Percentiles rank a stretch among this genome's conserved stretches.
Conservation (phyloP, 148 eudicot species). For the Silene conica region DNA sequence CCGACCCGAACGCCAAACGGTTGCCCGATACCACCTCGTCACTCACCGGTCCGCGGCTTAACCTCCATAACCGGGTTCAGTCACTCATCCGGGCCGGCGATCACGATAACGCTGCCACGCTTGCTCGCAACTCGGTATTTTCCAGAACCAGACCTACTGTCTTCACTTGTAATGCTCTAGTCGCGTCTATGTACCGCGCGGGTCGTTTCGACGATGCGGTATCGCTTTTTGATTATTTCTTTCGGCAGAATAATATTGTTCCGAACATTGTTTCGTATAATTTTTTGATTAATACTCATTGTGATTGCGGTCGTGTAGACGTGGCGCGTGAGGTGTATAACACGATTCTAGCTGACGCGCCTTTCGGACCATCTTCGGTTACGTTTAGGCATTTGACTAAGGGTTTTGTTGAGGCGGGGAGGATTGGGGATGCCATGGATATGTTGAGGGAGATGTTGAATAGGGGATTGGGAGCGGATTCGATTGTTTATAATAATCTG, state of each 20-base stretch:
- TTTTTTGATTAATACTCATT: conserved; percentile 43
- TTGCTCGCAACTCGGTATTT: conserved; percentile 70
- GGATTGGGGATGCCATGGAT: conserved; percentile 62
- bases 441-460: conserved; percentile 66
- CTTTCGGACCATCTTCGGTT: conserved; percentile 65
- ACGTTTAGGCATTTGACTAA: conserved; percentile 69
- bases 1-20: conserved; percentile 40
- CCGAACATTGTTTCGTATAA: conserved; percentile 76
- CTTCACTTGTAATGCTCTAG: conserved; percentile 84
- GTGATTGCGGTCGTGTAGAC: conserved; percentile 48
- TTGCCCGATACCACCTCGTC: conserved; percentile 70
- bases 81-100: conserved; percentile 79
- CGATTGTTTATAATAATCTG: conserved; percentile 67
- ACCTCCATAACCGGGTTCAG: conserved; percentile 83
- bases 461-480: conserved; percentile 77
- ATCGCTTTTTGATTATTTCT: conserved; percentile 60
- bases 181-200: conserved; percentile 66
- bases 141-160: conserved; percentile 69
- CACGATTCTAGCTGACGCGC: conserved; percentile 44
- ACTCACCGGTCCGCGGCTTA: conserved; percentile 73
- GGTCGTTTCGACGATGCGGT: conserved; percentile 51
- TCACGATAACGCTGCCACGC: conserved; percentile 53
- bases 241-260: conserved; percentile 50
- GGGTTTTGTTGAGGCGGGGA: conserved; percentile 53
- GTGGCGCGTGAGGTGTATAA: conserved; percentile 43